Conservation (phyloP, 179 eudicot species). For the Corrigiola litoralis region DNA sequence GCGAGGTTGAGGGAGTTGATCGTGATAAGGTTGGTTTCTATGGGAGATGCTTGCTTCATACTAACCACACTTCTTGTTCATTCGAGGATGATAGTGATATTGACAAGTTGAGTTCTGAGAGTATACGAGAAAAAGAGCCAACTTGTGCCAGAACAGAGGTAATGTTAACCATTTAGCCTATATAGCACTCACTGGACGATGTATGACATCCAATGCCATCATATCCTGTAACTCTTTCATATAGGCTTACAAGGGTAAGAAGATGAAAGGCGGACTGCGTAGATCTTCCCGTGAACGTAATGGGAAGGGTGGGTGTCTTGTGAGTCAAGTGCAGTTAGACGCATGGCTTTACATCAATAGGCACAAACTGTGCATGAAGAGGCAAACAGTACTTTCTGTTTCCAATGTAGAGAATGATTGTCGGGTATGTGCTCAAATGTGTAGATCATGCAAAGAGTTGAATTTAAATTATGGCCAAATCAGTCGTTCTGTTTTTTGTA, state of each 20-base stretch:
- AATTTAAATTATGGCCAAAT: neutral
- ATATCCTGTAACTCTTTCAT: constrained; percentile 5
- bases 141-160: constrained; percentile 74
- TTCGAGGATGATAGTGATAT: constrained; percentile 23
- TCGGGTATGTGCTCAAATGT: constrained; percentile 40
- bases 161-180: constrained; percentile 2
- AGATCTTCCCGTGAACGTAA: constrained; percentile 21
- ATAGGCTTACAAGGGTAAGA: constrained; percentile 59
- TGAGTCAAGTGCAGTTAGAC: constrained; percentile 61
- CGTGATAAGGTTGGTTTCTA: constrained; percentile 44
- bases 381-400: constrained; percentile 32
- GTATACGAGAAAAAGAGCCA: constrained; percentile 31
- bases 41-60: constrained; percentile 54
- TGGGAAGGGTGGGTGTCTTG: constrained; percentile 42
- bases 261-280: constrained; percentile 36
- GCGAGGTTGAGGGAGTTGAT: constrained; percentile 53
- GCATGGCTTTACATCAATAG: constrained; percentile 68
- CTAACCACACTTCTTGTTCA: constrained; percentile 21
- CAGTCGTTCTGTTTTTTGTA: too few species aligned
- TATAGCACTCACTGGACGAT: neutral
- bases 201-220: neutral
- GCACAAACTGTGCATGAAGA: constrained; percentile 38
- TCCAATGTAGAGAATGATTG: constrained; percentile 49
- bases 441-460: neutral
- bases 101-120: constrained; percentile 11